Percentiles rank a stretch among this genome's conserved stretches.
phyloP scores from a whole-genome alignment of 768 basidiomycete genomes.

The Leccinellum luteum region DNA sequence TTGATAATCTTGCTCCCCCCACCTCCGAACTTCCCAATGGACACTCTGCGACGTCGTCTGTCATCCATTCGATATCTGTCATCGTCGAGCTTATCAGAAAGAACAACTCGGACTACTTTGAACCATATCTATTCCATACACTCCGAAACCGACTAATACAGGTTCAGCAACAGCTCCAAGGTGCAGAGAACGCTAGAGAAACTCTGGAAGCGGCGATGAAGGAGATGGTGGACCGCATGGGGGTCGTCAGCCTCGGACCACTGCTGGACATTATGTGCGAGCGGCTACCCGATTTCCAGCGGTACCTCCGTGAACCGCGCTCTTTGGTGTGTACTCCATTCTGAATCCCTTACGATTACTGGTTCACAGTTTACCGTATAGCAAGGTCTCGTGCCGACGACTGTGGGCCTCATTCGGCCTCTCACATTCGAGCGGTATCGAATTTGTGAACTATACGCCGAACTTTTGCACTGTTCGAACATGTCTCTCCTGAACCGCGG shows the following conservation, averaged over 20 bases:
- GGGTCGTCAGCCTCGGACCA: constrained; percentile 87
- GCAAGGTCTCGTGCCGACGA: constrained; percentile 69
- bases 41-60: constrained; percentile 68
- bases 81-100: constrained; percentile 93
- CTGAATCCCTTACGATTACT: constrained; percentile 5
- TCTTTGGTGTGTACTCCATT: constrained; percentile 57
- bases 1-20: constrained; percentile 11
- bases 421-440: constrained; percentile 94
- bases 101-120: constrained; percentile 98
- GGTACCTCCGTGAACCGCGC: constrained; percentile 67
- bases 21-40: constrained; percentile 33
- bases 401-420: constrained; percentile 69
- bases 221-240: constrained; percentile 81
- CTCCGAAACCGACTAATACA: constrained; percentile 87
- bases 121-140: constrained; percentile 95
- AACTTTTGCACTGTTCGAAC: constrained; percentile 95
- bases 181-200: constrained; percentile 58
- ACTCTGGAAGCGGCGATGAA: constrained; percentile 68
- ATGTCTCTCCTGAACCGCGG: constrained; percentile 93
- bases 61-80: constrained; percentile 83
- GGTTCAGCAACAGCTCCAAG: constrained; percentile 69
- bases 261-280: constrained; percentile 74
- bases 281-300: constrained; percentile 64
- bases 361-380: constrained; percentile 29
- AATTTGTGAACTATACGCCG: constrained; percentile 95